Conservation (phyloP, 768 basidiomycete species). For the Rhodotorula diobovata region DNA sequence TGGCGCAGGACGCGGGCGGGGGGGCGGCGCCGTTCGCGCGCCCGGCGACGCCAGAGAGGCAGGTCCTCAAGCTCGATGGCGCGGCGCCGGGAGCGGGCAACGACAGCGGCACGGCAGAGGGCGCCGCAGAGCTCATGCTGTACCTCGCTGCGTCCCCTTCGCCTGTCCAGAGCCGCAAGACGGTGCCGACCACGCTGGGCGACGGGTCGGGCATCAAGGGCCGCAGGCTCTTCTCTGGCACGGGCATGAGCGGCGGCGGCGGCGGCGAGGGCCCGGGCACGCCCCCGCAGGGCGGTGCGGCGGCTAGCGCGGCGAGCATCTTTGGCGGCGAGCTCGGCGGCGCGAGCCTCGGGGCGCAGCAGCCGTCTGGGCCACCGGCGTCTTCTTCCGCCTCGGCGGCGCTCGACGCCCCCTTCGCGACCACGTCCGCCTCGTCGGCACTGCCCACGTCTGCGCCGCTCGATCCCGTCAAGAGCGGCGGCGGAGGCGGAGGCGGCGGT, state of each 20-base stretch:
- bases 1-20: too few species aligned
- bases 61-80: neutral
- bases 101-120: constrained; percentile 33
- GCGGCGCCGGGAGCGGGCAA: constrained; percentile 6
- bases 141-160: constrained; percentile 40
- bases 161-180: constrained; percentile 26
- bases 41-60: constrained; percentile 20
- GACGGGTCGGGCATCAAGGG: constrained; percentile 34
- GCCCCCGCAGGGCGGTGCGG: too few species aligned
- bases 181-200: constrained; percentile 5
- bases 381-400: neutral
- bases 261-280: too few species aligned
- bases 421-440: neutral
- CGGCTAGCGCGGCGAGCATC: constrained; percentile 1
- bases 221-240: constrained; percentile 32
- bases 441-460: neutral
- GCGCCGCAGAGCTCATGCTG: constrained; percentile 43
- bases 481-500: neutral
- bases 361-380: neutral
- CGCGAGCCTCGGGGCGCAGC: neutral
- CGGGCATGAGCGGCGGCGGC: neutral
- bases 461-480: neutral
- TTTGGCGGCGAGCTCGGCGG: constrained; percentile 19
- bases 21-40: neutral
- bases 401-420: constrained; percentile 9